A percentile compares a stretch with the other conserved stretches of the same genome.
Evolutionary conservation across 2,329 filamentous ascomycete genomes (phyloP).

Genomic region (Harringtonia lauricola): DNA sequence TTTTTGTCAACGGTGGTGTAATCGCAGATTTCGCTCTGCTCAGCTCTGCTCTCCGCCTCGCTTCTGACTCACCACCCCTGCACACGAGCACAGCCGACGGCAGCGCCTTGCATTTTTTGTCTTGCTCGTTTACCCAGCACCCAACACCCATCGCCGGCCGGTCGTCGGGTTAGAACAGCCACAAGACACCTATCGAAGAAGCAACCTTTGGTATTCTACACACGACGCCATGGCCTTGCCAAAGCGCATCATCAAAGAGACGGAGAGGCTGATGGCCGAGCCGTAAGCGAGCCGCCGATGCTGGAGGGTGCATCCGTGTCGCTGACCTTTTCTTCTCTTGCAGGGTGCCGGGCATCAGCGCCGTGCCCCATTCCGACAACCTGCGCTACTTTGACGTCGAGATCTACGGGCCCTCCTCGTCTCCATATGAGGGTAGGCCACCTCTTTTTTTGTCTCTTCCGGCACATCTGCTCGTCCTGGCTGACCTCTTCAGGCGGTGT

Average conservation of each 20-base stretch:
- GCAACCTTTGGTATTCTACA: too few species aligned
- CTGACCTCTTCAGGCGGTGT: conserved; percentile 48
- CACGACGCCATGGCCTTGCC: conserved; percentile 58
- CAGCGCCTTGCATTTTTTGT: too few species aligned
- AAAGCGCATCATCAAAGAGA: conserved; percentile 98
- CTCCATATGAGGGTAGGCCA: conserved; percentile 76
- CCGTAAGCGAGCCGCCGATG: conserved; percentile 51
- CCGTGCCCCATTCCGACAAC: conserved; percentile 92
- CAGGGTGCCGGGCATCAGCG: conserved; percentile 92
- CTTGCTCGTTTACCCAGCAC: too few species aligned
- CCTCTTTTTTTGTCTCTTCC: not conserved
- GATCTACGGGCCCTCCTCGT: conserved; percentile 84
- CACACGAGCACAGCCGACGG: too few species aligned
- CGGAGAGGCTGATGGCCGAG: conserved; percentile 90
- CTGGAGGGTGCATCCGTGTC: not conserved
- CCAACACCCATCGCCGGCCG: too few species aligned
- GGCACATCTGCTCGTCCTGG: not conserved
- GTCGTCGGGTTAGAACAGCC: too few species aligned
- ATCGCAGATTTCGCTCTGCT: too few species aligned
- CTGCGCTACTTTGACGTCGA: conserved; percentile 96
- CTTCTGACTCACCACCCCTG: too few species aligned
- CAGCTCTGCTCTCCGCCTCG: too few species aligned
- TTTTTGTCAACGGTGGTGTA: too few species aligned
- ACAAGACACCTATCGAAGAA: too few species aligned
- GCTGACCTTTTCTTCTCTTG: not conserved